Evolutionary conservation across 805 yeast species (phyloP).

Genomic region (Debaryomyces hansenii): DNA sequence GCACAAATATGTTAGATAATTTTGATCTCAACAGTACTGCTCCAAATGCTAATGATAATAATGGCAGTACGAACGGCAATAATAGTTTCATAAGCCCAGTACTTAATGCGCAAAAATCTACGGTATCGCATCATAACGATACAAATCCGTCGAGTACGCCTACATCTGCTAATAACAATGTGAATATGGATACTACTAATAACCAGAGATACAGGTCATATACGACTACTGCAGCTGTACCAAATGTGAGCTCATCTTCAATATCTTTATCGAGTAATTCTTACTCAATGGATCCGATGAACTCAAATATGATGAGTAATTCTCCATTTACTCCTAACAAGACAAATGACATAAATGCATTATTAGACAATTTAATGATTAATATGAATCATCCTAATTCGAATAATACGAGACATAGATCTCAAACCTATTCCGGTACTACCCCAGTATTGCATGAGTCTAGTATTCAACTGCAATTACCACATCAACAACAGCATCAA

Average conservation of each 20-base stretch:
- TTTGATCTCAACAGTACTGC: constrained; percentile 2
- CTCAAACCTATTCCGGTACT: constrained; percentile 42
- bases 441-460: constrained; percentile 21
- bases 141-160: constrained; percentile 13
- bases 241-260: constrained; percentile 13
- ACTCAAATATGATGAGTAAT: constrained; percentile 15
- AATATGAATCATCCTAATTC: constrained; percentile 16
- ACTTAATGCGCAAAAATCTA: constrained; percentile 9
- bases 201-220: constrained; percentile 47
- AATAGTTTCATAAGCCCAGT: constrained; percentile 14
- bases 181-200: constrained; percentile 6
- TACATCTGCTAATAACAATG: constrained; percentile 6
- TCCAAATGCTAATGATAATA: constrained; percentile 8
- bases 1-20: constrained; percentile 14
- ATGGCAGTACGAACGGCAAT: constrained; percentile 3
- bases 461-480: constrained; percentile 10
- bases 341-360: constrained; percentile 25
- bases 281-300: constrained; percentile 11
- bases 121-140: constrained; percentile 7
- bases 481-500: constrained; percentile 6
- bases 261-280: constrained; percentile 10
- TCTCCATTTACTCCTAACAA: constrained; percentile 23
- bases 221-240: constrained; percentile 45
- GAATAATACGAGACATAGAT: constrained; percentile 29
- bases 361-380: constrained; percentile 33